These are phyloP conservation scores for Chimonanthus salicifolius DNA, from an alignment of 164 flowering plant genomes.

Conservation along the genomic window DNA sequence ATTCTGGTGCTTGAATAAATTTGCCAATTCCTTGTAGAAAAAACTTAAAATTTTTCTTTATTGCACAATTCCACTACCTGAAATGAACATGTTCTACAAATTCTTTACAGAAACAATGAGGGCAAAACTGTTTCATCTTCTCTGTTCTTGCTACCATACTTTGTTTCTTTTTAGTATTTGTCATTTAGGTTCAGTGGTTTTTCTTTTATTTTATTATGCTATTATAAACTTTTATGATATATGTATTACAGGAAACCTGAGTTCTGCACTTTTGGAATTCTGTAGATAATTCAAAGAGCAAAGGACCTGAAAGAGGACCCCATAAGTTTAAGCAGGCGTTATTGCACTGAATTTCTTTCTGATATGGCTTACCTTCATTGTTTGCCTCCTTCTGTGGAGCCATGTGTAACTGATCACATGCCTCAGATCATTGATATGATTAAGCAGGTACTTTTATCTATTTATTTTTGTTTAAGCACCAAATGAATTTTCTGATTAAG, in stretches of 20 bases:
- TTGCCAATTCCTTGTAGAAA: no score
- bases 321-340: constrained; percentile 74
- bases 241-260: constrained; percentile 57
- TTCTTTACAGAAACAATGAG: not conserved
- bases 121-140: not conserved
- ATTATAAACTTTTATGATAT: not conserved
- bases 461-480: not conserved
- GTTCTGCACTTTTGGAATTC: constrained; percentile 48
- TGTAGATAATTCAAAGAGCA: constrained; percentile 93
- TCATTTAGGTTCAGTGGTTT: not conserved
- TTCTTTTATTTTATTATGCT: not conserved
- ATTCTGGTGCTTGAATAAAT: no score
- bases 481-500: no score
- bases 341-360: constrained; percentile 68
- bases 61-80: no score
- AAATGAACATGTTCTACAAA: not conserved
- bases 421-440: constrained; percentile 89
- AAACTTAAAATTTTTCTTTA: no score
- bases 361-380: constrained; percentile 81
- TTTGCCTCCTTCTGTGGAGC: constrained; percentile 77
- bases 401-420: constrained; percentile 93
- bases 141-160: no score
- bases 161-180: not conserved
- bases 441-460: constrained; percentile 41
- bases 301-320: constrained; percentile 85